Evolutionary conservation across 441 rosid species (phyloP).

Genomic region (Brassica balearica): DNA sequence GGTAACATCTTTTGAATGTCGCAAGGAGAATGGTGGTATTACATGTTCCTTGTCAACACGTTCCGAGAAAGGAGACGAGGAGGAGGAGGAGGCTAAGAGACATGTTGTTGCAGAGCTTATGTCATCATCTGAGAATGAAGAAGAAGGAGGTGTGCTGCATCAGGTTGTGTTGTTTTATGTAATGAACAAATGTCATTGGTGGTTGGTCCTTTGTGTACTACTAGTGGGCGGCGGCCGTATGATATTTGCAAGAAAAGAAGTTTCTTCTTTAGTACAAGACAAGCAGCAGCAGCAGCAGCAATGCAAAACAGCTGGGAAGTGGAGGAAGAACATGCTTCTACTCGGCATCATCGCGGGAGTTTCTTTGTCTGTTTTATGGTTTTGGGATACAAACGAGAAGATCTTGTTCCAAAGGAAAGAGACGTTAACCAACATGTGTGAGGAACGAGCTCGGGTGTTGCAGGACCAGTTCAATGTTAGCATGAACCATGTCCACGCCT

Average conservation of each 20-base stretch:
- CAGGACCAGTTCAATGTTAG: conserved; percentile 99
- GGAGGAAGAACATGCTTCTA: conserved; percentile 76
- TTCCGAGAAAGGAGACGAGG: conserved; percentile 2
- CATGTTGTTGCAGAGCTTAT: neutral
- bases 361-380: conserved; percentile 65
- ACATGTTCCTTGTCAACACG: conserved; percentile 35
- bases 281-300: conserved; percentile 65
- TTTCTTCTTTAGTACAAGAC: conserved; percentile 49
- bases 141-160: conserved; percentile 39
- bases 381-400: conserved; percentile 56
- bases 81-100: conserved; percentile 7
- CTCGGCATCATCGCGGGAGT: conserved; percentile 62
- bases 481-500: conserved; percentile 96
- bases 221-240: conserved; percentile 45
- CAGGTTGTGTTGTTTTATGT: conserved; percentile 45
- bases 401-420: conserved; percentile 59
- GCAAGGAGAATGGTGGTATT: conserved; percentile 34
- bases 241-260: conserved; percentile 49
- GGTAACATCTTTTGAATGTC: conserved; percentile 43
- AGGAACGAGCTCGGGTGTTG: conserved; percentile 93
- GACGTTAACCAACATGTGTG: conserved; percentile 92
- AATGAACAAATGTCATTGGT: conserved; percentile 58
- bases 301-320: conserved; percentile 66
- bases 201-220: conserved; percentile 54
- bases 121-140: conserved; percentile 48